Evolutionary conservation across 192 early-diverging fungal species (phyloP).

Genomic region (Backusella tuberculispora): DNA sequence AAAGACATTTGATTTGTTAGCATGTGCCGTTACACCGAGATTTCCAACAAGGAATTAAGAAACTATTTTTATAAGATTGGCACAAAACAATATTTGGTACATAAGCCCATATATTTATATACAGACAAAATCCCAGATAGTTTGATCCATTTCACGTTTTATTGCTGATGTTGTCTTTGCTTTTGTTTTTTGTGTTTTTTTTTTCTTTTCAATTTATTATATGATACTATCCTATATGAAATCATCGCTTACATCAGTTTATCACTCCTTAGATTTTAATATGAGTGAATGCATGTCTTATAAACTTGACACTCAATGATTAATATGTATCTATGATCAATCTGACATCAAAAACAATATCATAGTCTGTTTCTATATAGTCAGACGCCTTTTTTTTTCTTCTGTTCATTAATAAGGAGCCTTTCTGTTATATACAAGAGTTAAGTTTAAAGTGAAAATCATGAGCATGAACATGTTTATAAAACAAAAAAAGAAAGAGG

Average conservation of each 20-base stretch:
- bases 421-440: too few relatives aligned
- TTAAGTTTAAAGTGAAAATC: too few relatives aligned
- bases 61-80: background rate
- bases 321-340: background rate
- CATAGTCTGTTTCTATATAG: background rate
- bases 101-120: background rate
- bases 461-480: too few relatives aligned
- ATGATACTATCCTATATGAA: background rate
- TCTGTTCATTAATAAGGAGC: too few relatives aligned
- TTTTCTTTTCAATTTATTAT: background rate
- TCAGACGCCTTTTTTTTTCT: background rate
- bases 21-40: background rate
- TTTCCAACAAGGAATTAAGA: background rate
- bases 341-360: background rate
- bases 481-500: too few relatives aligned
- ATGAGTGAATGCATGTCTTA: background rate
- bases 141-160: too few relatives aligned
- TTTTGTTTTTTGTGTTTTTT: background rate
- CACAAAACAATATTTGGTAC: background rate
- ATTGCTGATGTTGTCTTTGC: too few relatives aligned
- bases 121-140: background rate
- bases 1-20: slow-evolving; percentile 1
- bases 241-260: background rate
- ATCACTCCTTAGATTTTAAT: slow-evolving; percentile 10
- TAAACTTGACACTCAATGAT: background rate